These are phyloP conservation scores for Asclepias syriaca DNA, from an alignment of 257 asterid species.

Conservation along the genomic window DNA sequence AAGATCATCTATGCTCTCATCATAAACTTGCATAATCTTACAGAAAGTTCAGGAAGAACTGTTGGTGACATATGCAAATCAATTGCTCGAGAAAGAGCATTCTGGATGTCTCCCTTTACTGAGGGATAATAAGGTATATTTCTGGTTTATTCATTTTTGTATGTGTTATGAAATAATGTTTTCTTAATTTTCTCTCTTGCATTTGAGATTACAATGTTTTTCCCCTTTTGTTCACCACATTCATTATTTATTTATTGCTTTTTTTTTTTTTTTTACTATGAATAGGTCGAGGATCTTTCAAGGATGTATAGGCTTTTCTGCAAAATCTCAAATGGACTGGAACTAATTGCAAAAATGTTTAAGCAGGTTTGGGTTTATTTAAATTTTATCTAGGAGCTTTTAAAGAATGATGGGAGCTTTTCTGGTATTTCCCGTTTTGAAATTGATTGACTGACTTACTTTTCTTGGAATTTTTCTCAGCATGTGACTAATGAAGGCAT, in stretches of 20 bases:
- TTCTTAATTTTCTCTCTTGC: too few relatives aligned
- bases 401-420: too few relatives aligned
- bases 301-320: slow-evolving; percentile 53
- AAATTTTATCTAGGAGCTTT: background rate
- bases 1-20: background rate
- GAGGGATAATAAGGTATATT: slow-evolving; percentile 46
- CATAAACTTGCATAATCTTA: background rate
- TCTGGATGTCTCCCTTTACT: slow-evolving; percentile 60
- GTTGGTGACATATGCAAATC: slow-evolving; percentile 32
- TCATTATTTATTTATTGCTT: background rate
- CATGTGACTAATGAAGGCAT: too few relatives aligned
- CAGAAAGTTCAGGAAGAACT: slow-evolving; percentile 42
- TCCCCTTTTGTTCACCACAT: too few relatives aligned
- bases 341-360: slow-evolving; percentile 33
- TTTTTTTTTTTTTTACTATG: background rate
- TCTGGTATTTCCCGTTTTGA: too few relatives aligned
- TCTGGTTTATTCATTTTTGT: background rate
- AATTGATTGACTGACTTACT: too few relatives aligned
- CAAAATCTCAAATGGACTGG: slow-evolving; percentile 35
- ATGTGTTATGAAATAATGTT: background rate
- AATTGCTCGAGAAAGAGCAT: slow-evolving; percentile 54
- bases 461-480: too few relatives aligned
- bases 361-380: slow-evolving; percentile 39
- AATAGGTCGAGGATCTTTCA: slow-evolving; percentile 52
- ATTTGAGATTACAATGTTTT: too few relatives aligned